Evolutionary conservation across 495 filamentous ascomycete genomes (phyloP).

Genomic region (Penicillium cinerascens): DNA sequence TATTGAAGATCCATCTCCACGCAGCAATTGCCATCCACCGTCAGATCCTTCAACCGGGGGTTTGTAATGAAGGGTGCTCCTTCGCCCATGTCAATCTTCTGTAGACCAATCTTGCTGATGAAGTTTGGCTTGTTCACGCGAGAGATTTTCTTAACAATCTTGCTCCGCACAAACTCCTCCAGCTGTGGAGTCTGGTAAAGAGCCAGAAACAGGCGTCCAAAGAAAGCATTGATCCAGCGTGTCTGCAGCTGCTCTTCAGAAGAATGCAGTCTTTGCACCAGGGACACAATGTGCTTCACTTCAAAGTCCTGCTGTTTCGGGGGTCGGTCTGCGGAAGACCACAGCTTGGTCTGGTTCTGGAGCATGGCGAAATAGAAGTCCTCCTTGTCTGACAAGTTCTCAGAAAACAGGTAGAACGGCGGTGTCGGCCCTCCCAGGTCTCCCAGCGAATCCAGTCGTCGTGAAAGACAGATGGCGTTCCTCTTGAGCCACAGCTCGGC

Average conservation of each 20-base stretch:
- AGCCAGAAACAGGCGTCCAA: slow-evolving; percentile 82
- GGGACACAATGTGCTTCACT: slow-evolving; percentile 74
- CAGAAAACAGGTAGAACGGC: slow-evolving; percentile 91
- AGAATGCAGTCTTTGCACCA: slow-evolving; percentile 87
- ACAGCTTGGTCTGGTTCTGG: slow-evolving; percentile 70
- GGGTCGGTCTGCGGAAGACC: slow-evolving; percentile 51
- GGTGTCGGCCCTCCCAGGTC: slow-evolving; percentile 57
- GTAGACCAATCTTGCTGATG: slow-evolving; percentile 73
- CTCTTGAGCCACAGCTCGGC: slow-evolving; percentile 94
- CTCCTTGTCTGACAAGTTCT: slow-evolving; percentile 92
- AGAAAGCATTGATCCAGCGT: slow-evolving; percentile 88
- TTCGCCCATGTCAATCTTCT: slow-evolving; percentile 80
- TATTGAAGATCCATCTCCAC: slow-evolving; percentile 86
- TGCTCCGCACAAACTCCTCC: slow-evolving; percentile 71
- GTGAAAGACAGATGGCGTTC: slow-evolving; percentile 83
- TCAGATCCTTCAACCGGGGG: slow-evolving; percentile 83
- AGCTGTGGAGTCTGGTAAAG: slow-evolving; percentile 80
- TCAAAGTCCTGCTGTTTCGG: slow-evolving; percentile 78
- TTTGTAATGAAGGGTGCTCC: slow-evolving; percentile 87
- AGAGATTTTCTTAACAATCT: slow-evolving; percentile 95
- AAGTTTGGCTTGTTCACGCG: slow-evolving; percentile 90
- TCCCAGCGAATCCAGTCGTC: slow-evolving; percentile 61
- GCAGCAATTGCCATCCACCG: slow-evolving; percentile 82
- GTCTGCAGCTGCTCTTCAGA: slow-evolving; percentile 90
- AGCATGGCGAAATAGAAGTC: slow-evolving; percentile 96